Evolutionary conservation across 1,284 basidiomycete species (phyloP), one percentile per base, ranked within the genome.

Genomic region (Irpex sp.): DNA sequence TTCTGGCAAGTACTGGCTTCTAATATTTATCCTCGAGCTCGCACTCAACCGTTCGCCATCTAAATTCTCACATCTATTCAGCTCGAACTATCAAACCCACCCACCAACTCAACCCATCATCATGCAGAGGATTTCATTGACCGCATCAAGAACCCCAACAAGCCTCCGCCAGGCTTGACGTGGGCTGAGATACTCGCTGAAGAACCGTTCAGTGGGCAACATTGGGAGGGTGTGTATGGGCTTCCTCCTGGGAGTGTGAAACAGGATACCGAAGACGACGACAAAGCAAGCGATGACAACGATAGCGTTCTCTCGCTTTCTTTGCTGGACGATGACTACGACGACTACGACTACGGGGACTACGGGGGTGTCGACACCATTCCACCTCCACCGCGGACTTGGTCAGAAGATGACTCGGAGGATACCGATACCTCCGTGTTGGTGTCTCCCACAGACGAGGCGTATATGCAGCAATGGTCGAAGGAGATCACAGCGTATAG

Each of bases 121-220:
- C 79, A 79, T 67, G 88, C 86, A 11, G 79, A 83, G 5, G 62
- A 73, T 0, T 82, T 85, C 64, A 76, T 89, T 6, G 76, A 87
- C 43, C 71, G 68, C 0, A 71, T 79, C 6, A 73, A 71, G 31
- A 79, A 85, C 65, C 84, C 86, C 33, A 73, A 77, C 0, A 65
- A 74, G 33, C 68, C 76, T 1, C 74, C 79, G 9, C 71, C 76
- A 5, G 68, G 75, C 3, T 72, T 89, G 7, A 90, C 86, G 9
- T 92, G 89, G 92, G 79, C 81, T 63, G 81, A 85, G n/a, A 92
- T 93, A 60, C 78, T 93, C 13, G 81, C 82, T 1, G 90, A 90
- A 68, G 90, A 92, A 60, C 89, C 90, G 1, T 89, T 90, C 66
- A 86, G 90, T 72, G 89, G 89, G 5, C 85, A 92, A 63, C 90